Base-by-base conservation (phyloP, 2,329 filamentous ascomycete genomes). In the Alternaria incomplexa region DNA sequence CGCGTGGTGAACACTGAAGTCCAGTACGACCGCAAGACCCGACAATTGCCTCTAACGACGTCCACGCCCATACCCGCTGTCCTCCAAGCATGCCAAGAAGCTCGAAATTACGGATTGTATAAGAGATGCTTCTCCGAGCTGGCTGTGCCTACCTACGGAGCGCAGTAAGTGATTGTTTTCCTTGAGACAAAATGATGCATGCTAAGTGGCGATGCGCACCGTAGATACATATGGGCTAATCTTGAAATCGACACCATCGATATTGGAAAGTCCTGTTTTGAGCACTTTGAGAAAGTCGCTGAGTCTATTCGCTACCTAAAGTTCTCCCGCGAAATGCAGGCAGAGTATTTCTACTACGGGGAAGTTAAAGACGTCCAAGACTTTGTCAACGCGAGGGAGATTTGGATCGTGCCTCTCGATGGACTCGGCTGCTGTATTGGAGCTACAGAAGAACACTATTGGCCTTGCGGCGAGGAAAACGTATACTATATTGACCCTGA, bases 91-190 rank as follows among this genome's bases (percentile, higher is more conserved):
- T 69, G 51, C 50, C 58, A 25, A 44, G 66, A 67, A 55, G 50
- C 64, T 6, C 47, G 64, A 17, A 59, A 65, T 36, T n/a, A 45
- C 15, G 56, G 57, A 13, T 55, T 66, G 17, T 64, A 68, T 44
- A 53, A 64, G 32, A 56, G 45, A 17, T 22, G 20, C 25, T 47
- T 47, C 10, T 47, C 44, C 5, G 44, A 47, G 6, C 1, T 47
- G 25, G 44, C 44, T 13, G 1, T 47, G 10, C 44, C 44, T n/a
- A 7, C 3, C 9, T 47, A 25, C 44, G 20, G 44, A 47, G 44
- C 44, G 44, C 44, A 47, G 44, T 47, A 22, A 47, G 43, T 45
- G 1, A 8, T 22, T 22, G 12, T 22, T 8, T 45, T 1, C 5
- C 2, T 8, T 22, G n/a, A 45, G 43, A n/a, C 8, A 6, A 26